phyloP scores from a whole-genome alignment of 2,329 filamentous ascomycete species.

The Colletotrichum cordylinicola region DNA sequence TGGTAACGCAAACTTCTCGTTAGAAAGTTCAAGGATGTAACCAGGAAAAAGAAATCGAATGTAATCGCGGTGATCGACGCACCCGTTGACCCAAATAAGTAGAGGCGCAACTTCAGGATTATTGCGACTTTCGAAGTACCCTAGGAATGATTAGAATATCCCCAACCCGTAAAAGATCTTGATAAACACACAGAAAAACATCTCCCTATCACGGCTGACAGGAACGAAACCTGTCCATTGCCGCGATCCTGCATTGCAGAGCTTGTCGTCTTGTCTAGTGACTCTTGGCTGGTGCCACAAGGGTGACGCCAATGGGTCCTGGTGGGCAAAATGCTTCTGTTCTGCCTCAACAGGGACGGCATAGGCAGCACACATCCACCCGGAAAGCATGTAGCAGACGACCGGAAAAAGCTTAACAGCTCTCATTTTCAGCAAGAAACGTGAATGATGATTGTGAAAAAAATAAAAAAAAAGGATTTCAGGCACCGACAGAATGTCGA shows the following conservation, averaged over 20 bases:
- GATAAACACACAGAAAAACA: background rate
- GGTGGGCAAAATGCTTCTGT: background rate
- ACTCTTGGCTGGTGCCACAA: background rate
- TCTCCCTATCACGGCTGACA: slow-evolving; percentile 2
- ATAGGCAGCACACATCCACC: background rate
- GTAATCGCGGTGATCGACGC: background rate
- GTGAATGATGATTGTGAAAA: background rate
- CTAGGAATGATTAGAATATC: background rate
- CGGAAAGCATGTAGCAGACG: background rate
- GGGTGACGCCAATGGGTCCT: background rate
- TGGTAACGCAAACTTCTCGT: background rate
- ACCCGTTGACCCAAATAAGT: background rate
- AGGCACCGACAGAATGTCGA: background rate
- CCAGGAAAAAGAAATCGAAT: background rate
- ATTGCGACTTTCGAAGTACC: background rate
- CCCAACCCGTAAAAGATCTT: background rate
- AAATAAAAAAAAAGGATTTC: background rate
- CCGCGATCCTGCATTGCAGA: slow-evolving; percentile 17
- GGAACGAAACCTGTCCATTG: slow-evolving; percentile 18
- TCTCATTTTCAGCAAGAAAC: background rate
- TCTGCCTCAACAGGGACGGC: background rate
- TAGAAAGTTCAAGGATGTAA: background rate
- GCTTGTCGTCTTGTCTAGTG: background rate
- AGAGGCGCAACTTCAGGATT: background rate
- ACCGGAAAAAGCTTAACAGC: background rate